These are phyloP conservation scores for Kodamaea leandrae DNA, from an alignment of 805 yeast genomes.

Conservation along the genomic window DNA sequence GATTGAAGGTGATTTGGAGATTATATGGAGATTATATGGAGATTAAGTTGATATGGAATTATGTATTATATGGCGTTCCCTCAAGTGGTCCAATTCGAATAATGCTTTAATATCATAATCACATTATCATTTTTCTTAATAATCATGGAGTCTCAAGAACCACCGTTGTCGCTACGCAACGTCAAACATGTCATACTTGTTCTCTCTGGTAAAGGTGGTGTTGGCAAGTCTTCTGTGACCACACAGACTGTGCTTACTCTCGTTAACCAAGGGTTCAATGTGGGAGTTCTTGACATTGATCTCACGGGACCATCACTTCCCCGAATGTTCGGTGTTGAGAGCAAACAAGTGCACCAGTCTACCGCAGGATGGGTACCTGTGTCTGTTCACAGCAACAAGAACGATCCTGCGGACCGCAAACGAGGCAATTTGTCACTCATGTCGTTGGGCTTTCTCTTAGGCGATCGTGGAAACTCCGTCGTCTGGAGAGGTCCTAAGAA, in stretches of 20 bases:
- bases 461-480: conserved; percentile 82
- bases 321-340: conserved; percentile 91
- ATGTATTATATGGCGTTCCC: too few relatives aligned
- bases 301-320: conserved; percentile 96
- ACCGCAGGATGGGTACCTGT: conserved; percentile 94
- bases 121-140: neutral
- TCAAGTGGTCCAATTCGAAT: too few relatives aligned
- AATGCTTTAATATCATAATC: neutral
- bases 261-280: conserved; percentile 65
- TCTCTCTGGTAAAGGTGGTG: conserved; percentile 95
- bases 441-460: conserved; percentile 84
- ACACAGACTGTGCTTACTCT: conserved; percentile 88
- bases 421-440: conserved; percentile 57
- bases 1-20: too few relatives aligned
- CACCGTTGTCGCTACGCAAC: conserved; percentile 37
- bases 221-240: conserved; percentile 94
- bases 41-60: too few relatives aligned
- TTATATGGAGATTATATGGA: too few relatives aligned
- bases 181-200: conserved; percentile 79
- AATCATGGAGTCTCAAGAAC: conserved; percentile 11
- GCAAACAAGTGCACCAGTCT: conserved; percentile 74
- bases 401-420: conserved; percentile 14
- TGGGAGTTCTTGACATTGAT: conserved; percentile 95
- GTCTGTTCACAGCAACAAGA: conserved; percentile 21
- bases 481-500: conserved; percentile 99